Conservation (phyloP, 805 yeast genomes). For the Candida coquimbonensis region DNA sequence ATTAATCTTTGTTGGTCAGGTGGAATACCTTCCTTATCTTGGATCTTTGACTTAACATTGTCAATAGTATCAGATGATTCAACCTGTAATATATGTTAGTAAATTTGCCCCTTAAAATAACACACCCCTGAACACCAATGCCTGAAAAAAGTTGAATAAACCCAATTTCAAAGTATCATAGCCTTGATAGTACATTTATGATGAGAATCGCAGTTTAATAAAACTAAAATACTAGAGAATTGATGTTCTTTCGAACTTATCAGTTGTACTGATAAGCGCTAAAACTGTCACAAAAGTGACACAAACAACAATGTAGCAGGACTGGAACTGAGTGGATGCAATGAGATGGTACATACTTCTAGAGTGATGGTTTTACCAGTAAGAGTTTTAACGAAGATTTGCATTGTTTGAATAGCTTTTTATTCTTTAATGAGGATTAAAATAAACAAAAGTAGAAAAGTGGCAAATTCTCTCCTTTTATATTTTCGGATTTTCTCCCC, state of each 20-base stretch:
- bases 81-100: slow-evolving; percentile 51
- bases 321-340: background rate
- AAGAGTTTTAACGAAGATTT: slow-evolving; percentile 82
- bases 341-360: slow-evolving; percentile 32
- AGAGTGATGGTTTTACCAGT: slow-evolving; percentile 88
- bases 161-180: no score
- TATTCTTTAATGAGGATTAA: background rate
- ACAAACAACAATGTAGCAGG: background rate
- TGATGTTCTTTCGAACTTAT: background rate
- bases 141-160: no score
- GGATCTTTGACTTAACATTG: slow-evolving; percentile 89
- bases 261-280: background rate
- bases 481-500: slow-evolving; percentile 2
- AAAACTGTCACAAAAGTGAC: slow-evolving; percentile 6
- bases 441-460: background rate
- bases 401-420: slow-evolving; percentile 41
- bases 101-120: background rate
- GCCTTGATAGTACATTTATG: no score
- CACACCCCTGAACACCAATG: background rate
- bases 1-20: slow-evolving; percentile 96
- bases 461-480: slow-evolving; percentile 4
- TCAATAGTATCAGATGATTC: slow-evolving; percentile 94
- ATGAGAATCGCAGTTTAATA: no score
- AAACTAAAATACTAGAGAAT: no score
- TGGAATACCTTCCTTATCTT: slow-evolving; percentile 98